Evolutionary conservation across 2,329 filamentous ascomycete species (phyloP).

Genomic region (Cladosporium phlei): DNA sequence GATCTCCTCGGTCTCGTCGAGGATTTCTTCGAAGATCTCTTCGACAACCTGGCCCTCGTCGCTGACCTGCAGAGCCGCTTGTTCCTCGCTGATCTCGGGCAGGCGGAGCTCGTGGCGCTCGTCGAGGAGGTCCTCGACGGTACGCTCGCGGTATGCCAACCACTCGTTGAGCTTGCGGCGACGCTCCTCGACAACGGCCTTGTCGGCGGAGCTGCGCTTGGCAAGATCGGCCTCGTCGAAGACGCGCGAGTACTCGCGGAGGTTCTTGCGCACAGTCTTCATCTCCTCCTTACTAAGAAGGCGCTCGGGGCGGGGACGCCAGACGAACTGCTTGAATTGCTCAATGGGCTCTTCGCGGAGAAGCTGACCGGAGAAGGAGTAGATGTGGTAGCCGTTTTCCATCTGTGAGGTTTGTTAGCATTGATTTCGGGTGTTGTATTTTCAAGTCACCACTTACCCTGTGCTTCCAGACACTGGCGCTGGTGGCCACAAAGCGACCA

Average conservation of each 20-base stretch:
- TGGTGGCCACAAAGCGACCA: slow-evolving; percentile 87
- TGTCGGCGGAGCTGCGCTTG: slow-evolving; percentile 87
- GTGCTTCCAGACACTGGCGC: slow-evolving; percentile 94
- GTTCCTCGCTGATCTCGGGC: slow-evolving; percentile 60
- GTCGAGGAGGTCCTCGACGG: slow-evolving; percentile 66
- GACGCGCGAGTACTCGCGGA: slow-evolving; percentile 88
- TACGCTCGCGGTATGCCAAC: slow-evolving; percentile 72
- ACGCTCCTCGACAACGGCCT: slow-evolving; percentile 85
- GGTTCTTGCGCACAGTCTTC: slow-evolving; percentile 95
- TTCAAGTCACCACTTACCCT: slow-evolving; percentile 57
- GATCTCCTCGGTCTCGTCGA: slow-evolving; percentile 84
- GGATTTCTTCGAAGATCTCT: slow-evolving; percentile 83
- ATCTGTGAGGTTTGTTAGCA: slow-evolving; percentile 55
- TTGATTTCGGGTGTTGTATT: not conserved
- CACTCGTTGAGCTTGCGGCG: slow-evolving; percentile 82
- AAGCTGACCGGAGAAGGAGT: slow-evolving; percentile 88
- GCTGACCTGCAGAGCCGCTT: slow-evolving; percentile 51
- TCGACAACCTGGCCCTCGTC: slow-evolving; percentile 53
- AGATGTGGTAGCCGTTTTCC: slow-evolving; percentile 98
- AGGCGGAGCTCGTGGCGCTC: slow-evolving; percentile 66
- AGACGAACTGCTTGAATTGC: slow-evolving; percentile 96
- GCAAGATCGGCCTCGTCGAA: slow-evolving; percentile 96
- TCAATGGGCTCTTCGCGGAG: slow-evolving; percentile 89
- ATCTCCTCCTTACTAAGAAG: slow-evolving; percentile 95
- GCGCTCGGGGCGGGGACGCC: slow-evolving; percentile 87